phyloP scores from a whole-genome alignment of 2,329 filamentous ascomycete genomes.

The Achaetomium macrosporum region DNA sequence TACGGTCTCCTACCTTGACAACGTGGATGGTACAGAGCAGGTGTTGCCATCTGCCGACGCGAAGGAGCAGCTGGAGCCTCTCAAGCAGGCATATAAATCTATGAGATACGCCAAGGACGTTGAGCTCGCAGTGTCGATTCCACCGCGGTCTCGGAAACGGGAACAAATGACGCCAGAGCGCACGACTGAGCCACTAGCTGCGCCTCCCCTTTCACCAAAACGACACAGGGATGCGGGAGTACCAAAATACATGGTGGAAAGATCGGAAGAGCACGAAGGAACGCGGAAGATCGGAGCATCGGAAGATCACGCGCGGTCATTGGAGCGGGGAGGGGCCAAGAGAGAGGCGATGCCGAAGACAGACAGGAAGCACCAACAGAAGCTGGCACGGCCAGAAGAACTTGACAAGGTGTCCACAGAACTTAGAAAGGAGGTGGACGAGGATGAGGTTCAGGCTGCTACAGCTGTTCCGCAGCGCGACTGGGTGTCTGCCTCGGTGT shows the following conservation, averaged over 20 bases:
- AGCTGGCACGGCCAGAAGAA: neutral
- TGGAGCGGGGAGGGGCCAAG: neutral
- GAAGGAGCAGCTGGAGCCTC: neutral
- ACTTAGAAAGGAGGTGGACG: neutral
- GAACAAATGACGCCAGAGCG: neutral
- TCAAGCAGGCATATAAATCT: slow-evolving; percentile 7
- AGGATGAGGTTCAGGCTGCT: neutral
- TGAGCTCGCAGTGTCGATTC: slow-evolving; percentile 10
- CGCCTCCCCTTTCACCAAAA: neutral
- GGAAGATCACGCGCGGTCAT: neutral
- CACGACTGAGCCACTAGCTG: neutral
- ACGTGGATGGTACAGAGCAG: slow-evolving; percentile 6
- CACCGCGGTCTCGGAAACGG: slow-evolving; percentile 21
- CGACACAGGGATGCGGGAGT: neutral
- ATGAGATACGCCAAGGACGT: neutral
- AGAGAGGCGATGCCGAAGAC: neutral
- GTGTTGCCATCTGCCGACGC: neutral
- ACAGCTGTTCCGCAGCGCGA: neutral
- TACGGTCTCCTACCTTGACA: slow-evolving; percentile 17
- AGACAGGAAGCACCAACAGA: slow-evolving; percentile 1
- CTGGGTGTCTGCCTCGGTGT: slow-evolving; percentile 1
- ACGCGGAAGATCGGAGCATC: neutral
- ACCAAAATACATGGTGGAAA: neutral
- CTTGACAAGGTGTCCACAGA: neutral
- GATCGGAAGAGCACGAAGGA: neutral